Base-by-base conservation (phyloP, 108 stramenopile species). In the Skeletonema grethae region DNA sequence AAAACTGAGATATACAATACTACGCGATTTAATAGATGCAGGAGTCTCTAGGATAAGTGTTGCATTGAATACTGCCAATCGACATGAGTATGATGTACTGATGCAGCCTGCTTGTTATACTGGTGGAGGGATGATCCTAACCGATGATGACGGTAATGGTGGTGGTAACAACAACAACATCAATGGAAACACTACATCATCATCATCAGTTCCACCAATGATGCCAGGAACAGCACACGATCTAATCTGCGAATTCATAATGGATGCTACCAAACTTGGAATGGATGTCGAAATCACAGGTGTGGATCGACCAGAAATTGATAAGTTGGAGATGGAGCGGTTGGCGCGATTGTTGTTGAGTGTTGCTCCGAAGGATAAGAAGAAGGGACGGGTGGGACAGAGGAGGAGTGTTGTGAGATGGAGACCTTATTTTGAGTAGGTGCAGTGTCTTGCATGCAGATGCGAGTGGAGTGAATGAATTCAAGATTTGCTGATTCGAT, bases 201-300 rank as follows among this genome's bases (percentile, higher is more conserved):
- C 9, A 2, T 38, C 36, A 34, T 34, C 36, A 38, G 10, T 11
- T 38, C 36, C 36, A 38, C 10, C 36, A 43, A 18, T 73, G 28
- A 58, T 55, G 67, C 65, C 75, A 31, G 70, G 63, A 31, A 74
- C 57, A 15, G 76, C 72, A 8, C 88, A 89, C 72, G 74, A 82
- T 18, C 15, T 63, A 65, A 82, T 89, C 5, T 86, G 87, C 63
- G 63, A 82, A 13, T 86, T 88, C 62, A 75, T 89, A 35, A 29
- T 70, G 39, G 65, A 75, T 29, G 84, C 88, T 3, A 59, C 77
- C 22, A 64, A 72, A 16, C 69, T 70, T 16, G 85, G 89, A 24
- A 61, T 92, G 45, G 80, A 85, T 12, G 86, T 89, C 0, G 91
- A 92, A 70, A 61, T 82, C 20, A 89, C 91, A 8, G 91, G 77